phyloP scores from a whole-genome alignment of 192 early-diverging fungal species.

The Coemansia sp. region DNA sequence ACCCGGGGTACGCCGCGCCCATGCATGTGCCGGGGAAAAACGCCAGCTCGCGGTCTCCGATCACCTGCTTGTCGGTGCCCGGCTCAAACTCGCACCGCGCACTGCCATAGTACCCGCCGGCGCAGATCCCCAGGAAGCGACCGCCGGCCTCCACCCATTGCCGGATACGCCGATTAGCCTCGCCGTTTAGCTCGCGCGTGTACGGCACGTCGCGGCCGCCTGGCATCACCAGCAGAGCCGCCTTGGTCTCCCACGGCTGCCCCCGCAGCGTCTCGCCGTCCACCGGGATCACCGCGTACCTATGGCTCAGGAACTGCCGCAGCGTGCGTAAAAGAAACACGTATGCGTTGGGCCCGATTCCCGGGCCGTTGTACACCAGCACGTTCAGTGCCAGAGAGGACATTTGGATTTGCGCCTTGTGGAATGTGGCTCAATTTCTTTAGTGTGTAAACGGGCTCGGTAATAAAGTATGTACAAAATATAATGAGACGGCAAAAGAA shows the following conservation, averaged over 20 bases:
- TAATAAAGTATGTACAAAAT: no score
- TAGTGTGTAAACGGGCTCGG: no score
- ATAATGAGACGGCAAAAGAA: no score
- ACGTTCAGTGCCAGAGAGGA: no score
- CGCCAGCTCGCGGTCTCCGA: conserved; percentile 68
- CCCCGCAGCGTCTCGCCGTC: conserved; percentile 62
- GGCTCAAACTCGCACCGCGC: conserved; percentile 74
- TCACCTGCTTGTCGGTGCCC: conserved; percentile 58
- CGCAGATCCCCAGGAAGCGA: conserved; percentile 88
- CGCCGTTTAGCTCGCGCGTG: conserved; percentile 63
- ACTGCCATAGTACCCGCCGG: conserved; percentile 82
- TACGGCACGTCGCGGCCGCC: conserved; percentile 88
- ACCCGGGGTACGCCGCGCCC: conserved; percentile 77
- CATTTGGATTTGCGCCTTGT: no score
- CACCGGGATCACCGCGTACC: conserved; percentile 88
- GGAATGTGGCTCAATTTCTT: no score
- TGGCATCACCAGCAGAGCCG: conserved; percentile 81
- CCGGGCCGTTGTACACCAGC: conserved; percentile 50
- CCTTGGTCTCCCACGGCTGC: conserved; percentile 88
- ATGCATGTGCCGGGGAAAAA: conserved; percentile 66
- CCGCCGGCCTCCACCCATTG: conserved; percentile 74
- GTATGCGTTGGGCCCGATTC: conserved; percentile 31
- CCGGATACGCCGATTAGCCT: conserved; percentile 58
- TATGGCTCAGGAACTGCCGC: conserved; percentile 67
- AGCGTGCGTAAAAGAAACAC: conserved; percentile 57